Base-by-base conservation (phyloP, 2,329 filamentous ascomycete species). In the Metarhizium anisopliae region DNA sequence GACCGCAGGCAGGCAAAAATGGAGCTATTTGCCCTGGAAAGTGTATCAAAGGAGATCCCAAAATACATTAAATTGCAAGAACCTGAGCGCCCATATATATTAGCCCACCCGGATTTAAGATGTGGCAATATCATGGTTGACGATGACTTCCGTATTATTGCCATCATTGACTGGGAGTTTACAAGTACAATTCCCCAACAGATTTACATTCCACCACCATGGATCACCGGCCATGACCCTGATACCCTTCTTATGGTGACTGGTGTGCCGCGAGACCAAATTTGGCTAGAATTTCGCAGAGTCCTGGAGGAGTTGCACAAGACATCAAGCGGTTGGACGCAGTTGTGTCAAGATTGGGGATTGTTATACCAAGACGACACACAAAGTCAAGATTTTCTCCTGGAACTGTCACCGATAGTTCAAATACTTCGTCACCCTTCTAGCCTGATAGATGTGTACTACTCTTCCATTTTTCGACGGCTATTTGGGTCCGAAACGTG, bases 101-200 rank as follows among this genome's bases (percentile, higher is more conserved):
- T 62, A 11, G 36, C 58, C 7, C 61, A 61, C 51, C 50, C 47
- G 3, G 61, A 63, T 43, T 47, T 62, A n/a, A 52, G 58, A 50
- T 58, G 55, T 43, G 45, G 59, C 25, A 67, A 67, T 50, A 61
- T 64, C 4, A 62, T 66, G 36, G 54, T 67, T 42, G 53, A 60
- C 29, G 58, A 63, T 36, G 47, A 63, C 11, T 62, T 62, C 36
- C 52, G 56, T n/a, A 59, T 66, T 29, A 59, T 56, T 2, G 25
- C 3, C 25, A 25, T 25, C 25, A 25, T 25, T 25, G 25, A 25
- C 25, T 25, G 25, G 25, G 25, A 67, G 55, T 60, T 59, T 50
- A 36, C 58, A 2, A 40, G 57, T 32, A 59, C 56, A 20, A 52
- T 61, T 29, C 61, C 61, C 3, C 56, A 45, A 20, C 51, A 58